Conservation (phyloP, 2,329 filamentous ascomycete species). For the Chaetomiaceae sp. region DNA sequence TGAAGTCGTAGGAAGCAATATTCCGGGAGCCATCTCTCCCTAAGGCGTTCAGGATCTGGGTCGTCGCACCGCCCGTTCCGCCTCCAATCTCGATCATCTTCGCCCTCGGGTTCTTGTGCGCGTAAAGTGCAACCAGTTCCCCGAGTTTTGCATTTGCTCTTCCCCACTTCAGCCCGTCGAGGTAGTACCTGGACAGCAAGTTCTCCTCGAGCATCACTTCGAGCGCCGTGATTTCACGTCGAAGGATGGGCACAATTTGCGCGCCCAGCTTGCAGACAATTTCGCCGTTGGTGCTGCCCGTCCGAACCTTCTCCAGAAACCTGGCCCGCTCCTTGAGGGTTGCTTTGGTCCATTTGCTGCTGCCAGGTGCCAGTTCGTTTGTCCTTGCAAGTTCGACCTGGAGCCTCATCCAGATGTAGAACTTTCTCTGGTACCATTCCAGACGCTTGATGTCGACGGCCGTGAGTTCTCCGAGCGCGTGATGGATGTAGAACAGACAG, state of each 20-base stretch:
- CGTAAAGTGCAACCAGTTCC: conserved; percentile 20
- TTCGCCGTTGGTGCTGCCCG: conserved; percentile 28
- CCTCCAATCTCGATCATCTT: conserved; percentile 39
- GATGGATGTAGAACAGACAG: conserved; percentile 21
- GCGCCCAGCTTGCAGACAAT: conserved; percentile 29
- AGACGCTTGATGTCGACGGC: conserved; percentile 15
- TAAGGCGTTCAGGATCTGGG: conserved; percentile 28
- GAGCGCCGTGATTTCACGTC: conserved; percentile 29
- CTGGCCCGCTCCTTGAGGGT: conserved; percentile 6
- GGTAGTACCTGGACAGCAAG: conserved; percentile 34
- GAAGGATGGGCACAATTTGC: conserved; percentile 30
- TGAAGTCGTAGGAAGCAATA: conserved; percentile 23
- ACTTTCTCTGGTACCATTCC: conserved; percentile 23
- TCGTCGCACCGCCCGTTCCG: conserved; percentile 39
- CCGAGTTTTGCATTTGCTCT: conserved; percentile 25
- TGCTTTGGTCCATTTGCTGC: conserved; percentile 13
- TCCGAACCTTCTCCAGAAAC: conserved; percentile 17
- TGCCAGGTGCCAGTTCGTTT: conserved; percentile 18
- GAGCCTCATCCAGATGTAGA: conserved; percentile 25
- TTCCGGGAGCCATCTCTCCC: conserved; percentile 1
- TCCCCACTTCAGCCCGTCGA: conserved; percentile 22
- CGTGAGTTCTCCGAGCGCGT: conserved; percentile 18
- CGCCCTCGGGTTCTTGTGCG: conserved; percentile 24
- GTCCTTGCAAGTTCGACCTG: conserved; percentile 21
- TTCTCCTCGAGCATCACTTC: conserved; percentile 33